Percentiles rank a stretch among this genome's conserved stretches.
phyloP scores from a whole-genome alignment of 805 yeast species.

The Yarrowia yakushimensis region DNA sequence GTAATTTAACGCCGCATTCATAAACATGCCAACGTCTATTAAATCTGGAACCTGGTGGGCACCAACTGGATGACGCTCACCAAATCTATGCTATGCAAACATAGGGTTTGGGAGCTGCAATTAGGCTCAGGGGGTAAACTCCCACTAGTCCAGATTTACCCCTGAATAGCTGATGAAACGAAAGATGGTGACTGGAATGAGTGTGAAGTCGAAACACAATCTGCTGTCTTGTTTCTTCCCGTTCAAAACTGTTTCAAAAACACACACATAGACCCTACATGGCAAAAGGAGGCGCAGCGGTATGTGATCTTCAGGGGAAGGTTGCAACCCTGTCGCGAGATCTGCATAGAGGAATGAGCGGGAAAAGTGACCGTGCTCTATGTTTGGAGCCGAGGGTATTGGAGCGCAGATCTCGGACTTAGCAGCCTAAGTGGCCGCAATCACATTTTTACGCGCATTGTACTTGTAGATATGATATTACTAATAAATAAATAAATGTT shows the following conservation, averaged over 20 bases:
- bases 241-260: background rate
- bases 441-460: no score
- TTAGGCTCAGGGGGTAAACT: background rate
- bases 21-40: background rate
- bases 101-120: background rate
- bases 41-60: conserved; percentile 1
- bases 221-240: background rate
- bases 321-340: conserved; percentile 4
- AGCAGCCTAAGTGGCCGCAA: background rate
- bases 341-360: conserved; percentile 19
- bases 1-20: background rate
- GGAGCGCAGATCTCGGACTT: background rate
- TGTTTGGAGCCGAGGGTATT: background rate
- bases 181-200: background rate
- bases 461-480: no score
- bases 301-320: conserved; percentile 23
- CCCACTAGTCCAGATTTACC: background rate
- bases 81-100: background rate
- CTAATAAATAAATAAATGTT: conserved; percentile 16
- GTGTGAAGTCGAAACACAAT: background rate
- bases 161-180: background rate
- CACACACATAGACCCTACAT: background rate
- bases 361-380: background rate
- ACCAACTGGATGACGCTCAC: background rate
- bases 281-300: conserved; percentile 11